phyloP scores from a whole-genome alignment of 768 basidiomycete species.

The Mycena crocata region DNA sequence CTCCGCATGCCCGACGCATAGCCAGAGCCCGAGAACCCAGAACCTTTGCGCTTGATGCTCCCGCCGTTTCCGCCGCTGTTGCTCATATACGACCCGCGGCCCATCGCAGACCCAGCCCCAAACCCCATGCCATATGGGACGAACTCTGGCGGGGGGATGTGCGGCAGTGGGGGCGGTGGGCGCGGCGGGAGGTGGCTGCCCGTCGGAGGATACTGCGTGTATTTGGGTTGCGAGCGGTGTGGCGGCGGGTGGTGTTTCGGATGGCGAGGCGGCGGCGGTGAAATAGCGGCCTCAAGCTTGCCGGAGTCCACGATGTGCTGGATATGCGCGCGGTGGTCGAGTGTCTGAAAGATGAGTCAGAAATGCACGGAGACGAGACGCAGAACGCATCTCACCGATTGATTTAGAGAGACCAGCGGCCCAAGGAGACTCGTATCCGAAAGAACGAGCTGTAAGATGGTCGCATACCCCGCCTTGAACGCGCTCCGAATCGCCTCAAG shows the following conservation, averaged over 20 bases:
- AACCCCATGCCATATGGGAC: slow-evolving; percentile 23
- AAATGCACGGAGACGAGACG: not conserved
- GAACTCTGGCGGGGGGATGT: not conserved
- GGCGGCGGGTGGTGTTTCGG: not conserved
- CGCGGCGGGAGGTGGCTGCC: not conserved
- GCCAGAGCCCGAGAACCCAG: slow-evolving; percentile 27
- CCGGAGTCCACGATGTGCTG: slow-evolving; percentile 25
- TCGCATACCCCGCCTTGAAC: slow-evolving; percentile 49
- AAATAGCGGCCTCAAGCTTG: slow-evolving; percentile 4
- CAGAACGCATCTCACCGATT: slow-evolving; percentile 31
- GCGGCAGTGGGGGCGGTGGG: not conserved
- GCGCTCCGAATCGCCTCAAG: slow-evolving; percentile 44
- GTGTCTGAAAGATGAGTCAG: slow-evolving; percentile 9
- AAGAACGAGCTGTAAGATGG: slow-evolving; percentile 35
- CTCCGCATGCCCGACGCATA: slow-evolving; percentile 16
- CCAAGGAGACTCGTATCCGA: slow-evolving; percentile 39
- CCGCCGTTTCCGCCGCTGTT: not conserved
- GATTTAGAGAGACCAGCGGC: slow-evolving; percentile 40
- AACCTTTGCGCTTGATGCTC: slow-evolving; percentile 25
- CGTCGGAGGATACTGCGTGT: too few relatives aligned
- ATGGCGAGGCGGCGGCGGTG: slow-evolving; percentile 21
- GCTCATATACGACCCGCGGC: not conserved
- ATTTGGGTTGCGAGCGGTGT: not conserved
- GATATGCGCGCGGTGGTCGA: slow-evolving; percentile 27
- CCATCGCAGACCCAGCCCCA: slow-evolving; percentile 27